phyloP scores from a whole-genome alignment of 2,329 filamentous ascomycete genomes.

The Podosphaera fusca region DNA sequence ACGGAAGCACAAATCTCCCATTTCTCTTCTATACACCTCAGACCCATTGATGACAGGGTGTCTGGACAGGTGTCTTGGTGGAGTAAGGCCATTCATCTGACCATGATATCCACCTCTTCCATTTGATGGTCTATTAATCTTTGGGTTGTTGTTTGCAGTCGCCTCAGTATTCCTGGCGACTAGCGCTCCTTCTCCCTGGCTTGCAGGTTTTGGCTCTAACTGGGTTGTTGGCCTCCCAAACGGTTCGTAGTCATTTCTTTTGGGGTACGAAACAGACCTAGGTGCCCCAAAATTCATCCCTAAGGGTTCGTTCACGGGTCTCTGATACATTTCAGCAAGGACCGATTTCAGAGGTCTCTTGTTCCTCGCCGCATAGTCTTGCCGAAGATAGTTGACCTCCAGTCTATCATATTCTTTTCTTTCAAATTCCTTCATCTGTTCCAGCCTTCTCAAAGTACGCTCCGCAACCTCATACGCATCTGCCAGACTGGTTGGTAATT shows the following conservation, averaged over 20 bases:
- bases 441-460: background rate
- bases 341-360: too few relatives aligned
- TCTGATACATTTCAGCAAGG: too few relatives aligned
- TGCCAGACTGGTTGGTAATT: too few relatives aligned
- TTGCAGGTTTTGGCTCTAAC: background rate
- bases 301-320: too few relatives aligned
- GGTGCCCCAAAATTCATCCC: too few relatives aligned
- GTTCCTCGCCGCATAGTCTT: too few relatives aligned
- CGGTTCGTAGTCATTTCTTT: too few relatives aligned
- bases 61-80: background rate
- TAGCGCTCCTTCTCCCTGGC: background rate
- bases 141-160: background rate
- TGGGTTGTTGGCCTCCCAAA: background rate
- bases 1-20: background rate
- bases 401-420: conserved; percentile 1
- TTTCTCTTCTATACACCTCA: background rate
- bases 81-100: background rate
- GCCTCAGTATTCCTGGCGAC: background rate
- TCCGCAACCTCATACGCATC: background rate
- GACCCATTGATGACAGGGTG: background rate
- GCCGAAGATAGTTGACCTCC: too few relatives aligned
- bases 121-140: background rate
- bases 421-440: background rate
- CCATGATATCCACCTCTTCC: background rate
- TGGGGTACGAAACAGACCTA: too few relatives aligned